These are phyloP conservation scores for Aspergillus egyptiacus DNA, from an alignment of 495 filamentous ascomycete genomes.

Conservation along the genomic window DNA sequence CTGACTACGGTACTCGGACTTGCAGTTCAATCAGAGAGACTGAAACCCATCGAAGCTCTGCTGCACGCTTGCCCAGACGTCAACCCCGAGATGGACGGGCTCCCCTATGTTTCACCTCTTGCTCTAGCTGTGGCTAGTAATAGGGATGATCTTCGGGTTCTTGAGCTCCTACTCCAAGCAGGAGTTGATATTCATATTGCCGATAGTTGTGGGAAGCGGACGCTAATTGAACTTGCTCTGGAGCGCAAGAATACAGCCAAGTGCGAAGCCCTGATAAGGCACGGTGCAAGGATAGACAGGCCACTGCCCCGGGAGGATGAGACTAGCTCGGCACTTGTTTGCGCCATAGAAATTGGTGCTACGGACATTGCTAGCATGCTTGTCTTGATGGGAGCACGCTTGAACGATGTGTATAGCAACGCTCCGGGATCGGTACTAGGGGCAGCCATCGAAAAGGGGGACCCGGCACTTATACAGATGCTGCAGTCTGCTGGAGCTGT, in stretches of 20 bases:
- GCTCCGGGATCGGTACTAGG: slow-evolving; percentile 3
- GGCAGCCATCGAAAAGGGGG: slow-evolving; percentile 3
- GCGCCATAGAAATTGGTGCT: not conserved
- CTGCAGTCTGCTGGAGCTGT: not conserved
- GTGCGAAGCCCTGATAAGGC: not conserved
- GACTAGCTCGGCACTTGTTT: not conserved
- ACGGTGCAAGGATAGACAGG: not conserved
- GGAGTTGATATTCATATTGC: not conserved
- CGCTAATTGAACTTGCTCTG: not conserved
- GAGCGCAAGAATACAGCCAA: not conserved
- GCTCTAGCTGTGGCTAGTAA: not conserved
- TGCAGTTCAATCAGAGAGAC: not conserved
- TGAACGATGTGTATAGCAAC: slow-evolving; percentile 2
- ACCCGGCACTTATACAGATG: not conserved
- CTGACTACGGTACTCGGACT: not conserved
- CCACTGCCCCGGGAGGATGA: not conserved
- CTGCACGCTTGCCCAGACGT: not conserved
- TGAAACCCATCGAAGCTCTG: not conserved
- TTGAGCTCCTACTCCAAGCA: not conserved
- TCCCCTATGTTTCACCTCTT: not conserved
- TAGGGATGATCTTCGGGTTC: not conserved
- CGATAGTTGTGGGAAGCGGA: not conserved
- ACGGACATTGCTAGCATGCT: not conserved
- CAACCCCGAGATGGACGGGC: not conserved
- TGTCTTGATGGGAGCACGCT: not conserved